Base-by-base conservation (phyloP, 306 rosid genomes). In the Amphicarpaea edgeworthii region DNA sequence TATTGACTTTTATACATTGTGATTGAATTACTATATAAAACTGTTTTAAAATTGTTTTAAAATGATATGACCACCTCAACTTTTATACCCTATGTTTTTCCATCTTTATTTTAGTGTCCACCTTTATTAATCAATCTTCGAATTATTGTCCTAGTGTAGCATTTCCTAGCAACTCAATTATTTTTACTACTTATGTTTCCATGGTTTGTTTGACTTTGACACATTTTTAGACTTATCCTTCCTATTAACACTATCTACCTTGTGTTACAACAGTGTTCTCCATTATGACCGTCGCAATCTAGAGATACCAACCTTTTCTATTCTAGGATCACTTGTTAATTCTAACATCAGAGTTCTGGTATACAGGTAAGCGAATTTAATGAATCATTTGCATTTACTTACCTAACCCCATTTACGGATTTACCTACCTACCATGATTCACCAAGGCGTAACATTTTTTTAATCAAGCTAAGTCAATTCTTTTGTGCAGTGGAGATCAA, bases 401-500 rank as follows among this genome's bases (percentile, higher is more conserved):
- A 70, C 12, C 15, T 53, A 23, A 53, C 17, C 9, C 51, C 60
- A 30, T 50, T n/a, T n/a, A n/a, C n/a, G n/a, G n/a, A n/a, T n/a
- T n/a, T 8, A 47, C 16, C 12, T 20, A 55, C 43, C 15, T 30
- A 45, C 45, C 17, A 12, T 51, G 8, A 70, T 32, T 51, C 34
- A 17, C 17, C 20, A 51, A 70, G 49, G 43, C 57, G 0, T 45
- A 28, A 64, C 17, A 57, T 20, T 37, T 46, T 46, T 19, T 40
- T 12, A 59, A 38, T 12, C 30, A 68, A 14, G 26, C 1, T 17
- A 74, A 60, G 10, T 47, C 34, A 26, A 34, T 21, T 26, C 7
- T 46, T 12, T 45, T 38, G 3, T 64, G 58, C 86, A 85, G 86
- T 32, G 88, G 82, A 30, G 88, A 85, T 72, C 84, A 85, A 80